Evolutionary conservation across 2,329 filamentous ascomycete genomes (phyloP), one percentile per base, ranked within the genome.

Genomic region (Beauveria rudraprayagi): DNA sequence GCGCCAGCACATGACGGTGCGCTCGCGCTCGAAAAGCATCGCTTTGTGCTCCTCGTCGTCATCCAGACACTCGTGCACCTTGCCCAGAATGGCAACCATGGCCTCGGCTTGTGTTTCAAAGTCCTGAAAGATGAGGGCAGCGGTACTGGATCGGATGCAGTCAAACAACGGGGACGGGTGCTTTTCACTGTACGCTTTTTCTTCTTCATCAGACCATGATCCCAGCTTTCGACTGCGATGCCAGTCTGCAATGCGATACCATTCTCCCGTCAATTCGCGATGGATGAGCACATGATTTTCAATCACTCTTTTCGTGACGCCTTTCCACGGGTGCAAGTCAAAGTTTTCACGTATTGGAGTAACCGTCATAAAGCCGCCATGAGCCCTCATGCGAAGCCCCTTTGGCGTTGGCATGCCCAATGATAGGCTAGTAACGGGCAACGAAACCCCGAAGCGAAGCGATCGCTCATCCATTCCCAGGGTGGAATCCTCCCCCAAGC

Each of bases 161-260:
- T 63, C 63, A 48, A 65, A 65, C 7, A 68, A 55, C 1, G 66
- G 66, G 4, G 37, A 16, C 3, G 64, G 56, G 19, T 61, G 28
- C 43, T 56, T 28, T 16, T 40, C 54, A 22, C 66, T 63, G 56
- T 64, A 63, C 11, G 61, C 64, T 3, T 47, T 14, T 3, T 37
- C 50, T 43, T 68, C 60, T 14, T 65, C 61, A 1, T 46, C 30
- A 7, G 65, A 66, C 66, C 66, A 68, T 16, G 30, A 26, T 0
- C 51, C 26, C 3, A 66, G 17, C n/a, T 67, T 67, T 44, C 48
- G 61, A 43, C 47, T 62, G 26, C 64, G 64, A 37, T 67, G 66
- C 65, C 63, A 64, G 52, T 68, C 66, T 1, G 64, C 40, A 14
- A 65, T 56, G 10, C 65, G 64, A 17, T 62, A 64, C 67, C 67